phyloP scores from a whole-genome alignment of 495 filamentous ascomycete species.

The Penicillium tannophilum region DNA sequence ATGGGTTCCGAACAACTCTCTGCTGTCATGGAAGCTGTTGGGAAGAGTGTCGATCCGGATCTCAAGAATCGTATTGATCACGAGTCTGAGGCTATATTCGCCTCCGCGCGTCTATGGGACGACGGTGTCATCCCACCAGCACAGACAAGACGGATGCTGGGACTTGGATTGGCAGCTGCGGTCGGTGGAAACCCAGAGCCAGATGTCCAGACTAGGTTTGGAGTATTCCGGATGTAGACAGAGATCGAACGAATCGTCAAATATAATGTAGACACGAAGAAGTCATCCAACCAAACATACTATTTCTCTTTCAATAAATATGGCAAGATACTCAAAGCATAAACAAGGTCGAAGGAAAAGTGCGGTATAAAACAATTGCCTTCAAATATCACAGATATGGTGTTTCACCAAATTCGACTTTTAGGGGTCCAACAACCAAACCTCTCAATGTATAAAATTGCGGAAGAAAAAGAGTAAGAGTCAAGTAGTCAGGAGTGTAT shows the following conservation, averaged over 20 bases:
- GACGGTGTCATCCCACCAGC: conserved; percentile 91
- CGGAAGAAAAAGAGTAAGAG: neutral
- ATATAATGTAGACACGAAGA: conserved; percentile 6
- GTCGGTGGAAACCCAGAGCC: conserved; percentile 63
- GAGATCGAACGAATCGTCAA: conserved; percentile 5
- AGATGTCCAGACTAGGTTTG: conserved; percentile 74
- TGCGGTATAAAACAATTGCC: neutral
- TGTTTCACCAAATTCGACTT: conserved; percentile 15
- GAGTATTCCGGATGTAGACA: conserved; percentile 90
- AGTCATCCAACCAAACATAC: conserved; percentile 16
- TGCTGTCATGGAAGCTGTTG: conserved; percentile 92
- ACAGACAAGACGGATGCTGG: conserved; percentile 83
- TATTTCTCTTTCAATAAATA: conserved; percentile 1
- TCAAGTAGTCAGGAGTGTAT: neutral
- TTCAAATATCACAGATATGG: conserved; percentile 14
- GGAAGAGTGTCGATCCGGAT: conserved; percentile 77
- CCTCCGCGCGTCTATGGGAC: conserved; percentile 90
- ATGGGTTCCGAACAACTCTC: conserved; percentile 96
- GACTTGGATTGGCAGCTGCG: conserved; percentile 78
- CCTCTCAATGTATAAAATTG: conserved; percentile 10
- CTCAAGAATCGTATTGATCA: conserved; percentile 83
- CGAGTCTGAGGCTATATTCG: conserved; percentile 88
- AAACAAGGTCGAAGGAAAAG: conserved; percentile 14
- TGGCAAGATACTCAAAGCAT: conserved; percentile 1
- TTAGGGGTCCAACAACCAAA: conserved; percentile 6